Conservation (phyloP, 352 stramenopile species). For the Globisporangium megalacanthum region DNA sequence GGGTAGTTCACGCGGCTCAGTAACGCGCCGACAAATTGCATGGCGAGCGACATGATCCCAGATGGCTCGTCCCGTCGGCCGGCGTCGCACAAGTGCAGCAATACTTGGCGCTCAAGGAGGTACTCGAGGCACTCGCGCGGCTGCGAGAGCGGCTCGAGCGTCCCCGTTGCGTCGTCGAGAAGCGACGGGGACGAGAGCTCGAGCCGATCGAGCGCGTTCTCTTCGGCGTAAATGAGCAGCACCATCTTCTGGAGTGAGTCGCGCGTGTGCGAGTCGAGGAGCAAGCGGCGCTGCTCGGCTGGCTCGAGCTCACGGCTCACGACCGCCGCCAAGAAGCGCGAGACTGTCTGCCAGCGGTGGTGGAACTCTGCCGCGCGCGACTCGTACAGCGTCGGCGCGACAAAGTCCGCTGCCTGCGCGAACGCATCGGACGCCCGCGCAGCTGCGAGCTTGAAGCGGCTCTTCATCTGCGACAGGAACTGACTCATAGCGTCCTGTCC, state of each 20-base stretch:
- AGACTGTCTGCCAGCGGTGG: conserved; percentile 73
- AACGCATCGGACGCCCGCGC: conserved; percentile 65
- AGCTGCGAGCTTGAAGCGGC: conserved; percentile 71
- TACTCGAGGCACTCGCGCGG: conserved; percentile 79
- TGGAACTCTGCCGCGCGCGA: conserved; percentile 83
- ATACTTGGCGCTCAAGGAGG: conserved; percentile 77
- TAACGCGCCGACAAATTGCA: conserved; percentile 79
- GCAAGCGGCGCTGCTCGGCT: conserved; percentile 60
- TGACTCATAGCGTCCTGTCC: conserved; percentile 8
- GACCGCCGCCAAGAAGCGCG: conserved; percentile 72
- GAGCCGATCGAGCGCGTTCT: conserved; percentile 65
- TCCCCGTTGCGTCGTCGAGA: background rate
- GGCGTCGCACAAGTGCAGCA: conserved; percentile 72
- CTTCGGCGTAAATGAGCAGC: conserved; percentile 81
- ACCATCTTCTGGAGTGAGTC: conserved; percentile 84
- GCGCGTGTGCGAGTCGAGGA: conserved; percentile 76
- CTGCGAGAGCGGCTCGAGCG: conserved; percentile 16
- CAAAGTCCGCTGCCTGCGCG: conserved; percentile 72
- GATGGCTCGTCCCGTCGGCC: conserved; percentile 61
- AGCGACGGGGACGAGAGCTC: conserved; percentile 29
- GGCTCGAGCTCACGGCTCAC: conserved; percentile 59
- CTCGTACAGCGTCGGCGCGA: conserved; percentile 77
- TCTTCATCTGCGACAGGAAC: conserved; percentile 68
- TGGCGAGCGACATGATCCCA: conserved; percentile 80
- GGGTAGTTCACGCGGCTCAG: conserved; percentile 80